Base-by-base conservation (phyloP, 2,329 filamentous ascomycete species). In the Colletotrichum plurivorum region DNA sequence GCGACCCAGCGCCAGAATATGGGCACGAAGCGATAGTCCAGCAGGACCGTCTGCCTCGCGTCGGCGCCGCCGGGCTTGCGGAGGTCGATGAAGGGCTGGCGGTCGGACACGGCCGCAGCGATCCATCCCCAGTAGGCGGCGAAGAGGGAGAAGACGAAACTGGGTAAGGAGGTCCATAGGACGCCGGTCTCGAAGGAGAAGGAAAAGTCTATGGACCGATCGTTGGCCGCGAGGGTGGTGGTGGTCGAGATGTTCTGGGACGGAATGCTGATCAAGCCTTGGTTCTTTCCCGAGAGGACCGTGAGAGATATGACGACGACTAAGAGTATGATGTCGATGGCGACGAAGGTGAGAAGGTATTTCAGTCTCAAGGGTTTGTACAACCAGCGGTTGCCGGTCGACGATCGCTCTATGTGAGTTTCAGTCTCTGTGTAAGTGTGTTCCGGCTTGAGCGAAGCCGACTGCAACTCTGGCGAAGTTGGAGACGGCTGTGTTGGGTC, bases 101-200 rank as follows among this genome's bases (percentile, higher is more conserved):
- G 60, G 4, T 63, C 60, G 4, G 41, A 25, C 8, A 63, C 8
- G 20, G 60, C 27, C 10, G 10, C 16, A 3, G 60, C 52, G 5
- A 63, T 63, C 60, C 60, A 63, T 16, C 39, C 43, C 60, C 60
- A 63, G 60, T 63, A 63, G 0, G 52, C 60, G 25, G 22, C 60
- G 52, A 63, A 63, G 7, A 63, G 51, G n/a, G 60, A 22, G 16
- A 63, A 63, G 2, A 18, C 13, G 6, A 63, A 49, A 18, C 52
- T 63, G 2, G 60, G 60, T 5, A 63, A 9, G 13, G 60, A 46
- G 16, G 52, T 63, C 60, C 27, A 56, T 7, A 56, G 41, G 1
- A 63, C 13, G 13, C 60, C 52, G 13, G 56, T 36, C 12, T 56
- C 43, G 43, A 15, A 45, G 18, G 60, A 56, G 39, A 25, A 31